Base-by-base conservation (phyloP, 495 filamentous ascomycete species). In the Penicillium longicatenatum region DNA sequence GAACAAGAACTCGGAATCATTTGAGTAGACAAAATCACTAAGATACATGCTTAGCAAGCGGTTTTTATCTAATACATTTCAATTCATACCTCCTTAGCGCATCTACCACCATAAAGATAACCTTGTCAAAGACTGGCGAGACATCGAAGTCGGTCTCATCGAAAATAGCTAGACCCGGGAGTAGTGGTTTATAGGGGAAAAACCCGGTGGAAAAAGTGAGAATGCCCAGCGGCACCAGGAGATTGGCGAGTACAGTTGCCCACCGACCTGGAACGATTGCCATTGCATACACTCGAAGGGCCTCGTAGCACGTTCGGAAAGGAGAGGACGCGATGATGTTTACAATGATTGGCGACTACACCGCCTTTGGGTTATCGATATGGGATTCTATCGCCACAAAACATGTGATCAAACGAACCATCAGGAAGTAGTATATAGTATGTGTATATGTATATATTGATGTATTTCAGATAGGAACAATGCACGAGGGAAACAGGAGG, bases 101-200 rank as follows among this genome's bases (percentile, higher is more conserved):
- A 82, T 99, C 94, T 9, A 99, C 84, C 9, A 99, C 94, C 93
- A 99, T 97, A 72, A 99, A 96, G 49, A 99, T 80, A 50, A 98
- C 78, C 63, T 87, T 92, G 63, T 97, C 86, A 71, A 99, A 99
- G 2, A 86, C 80, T 43, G 82, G 74, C 4, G 52, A 51, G 22
- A 58, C 63, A 57, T 65, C 54, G 67, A 82, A 72, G 9, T 72
- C 74, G 22, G 74, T 55, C 16, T 75, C 61, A 54, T 84, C 78
- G 69, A 86, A 89, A 22, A 77, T 77, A 17, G 93, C 92, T 43
- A 93, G 75, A 21, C 94, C 94, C 16, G 92, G 84, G 21, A 98
- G 79, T 55, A 98, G 86, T 4, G 94, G 89, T 65, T 98, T 99
- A 73, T 97, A 97, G 16, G 94, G 94, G 68, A 99, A 98, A 79